Percentiles rank a stretch among this genome's conserved stretches.
These are phyloP conservation scores for Boletus rubropictus DNA, from an alignment of 768 basidiomycete species.

Conservation along the genomic window DNA sequence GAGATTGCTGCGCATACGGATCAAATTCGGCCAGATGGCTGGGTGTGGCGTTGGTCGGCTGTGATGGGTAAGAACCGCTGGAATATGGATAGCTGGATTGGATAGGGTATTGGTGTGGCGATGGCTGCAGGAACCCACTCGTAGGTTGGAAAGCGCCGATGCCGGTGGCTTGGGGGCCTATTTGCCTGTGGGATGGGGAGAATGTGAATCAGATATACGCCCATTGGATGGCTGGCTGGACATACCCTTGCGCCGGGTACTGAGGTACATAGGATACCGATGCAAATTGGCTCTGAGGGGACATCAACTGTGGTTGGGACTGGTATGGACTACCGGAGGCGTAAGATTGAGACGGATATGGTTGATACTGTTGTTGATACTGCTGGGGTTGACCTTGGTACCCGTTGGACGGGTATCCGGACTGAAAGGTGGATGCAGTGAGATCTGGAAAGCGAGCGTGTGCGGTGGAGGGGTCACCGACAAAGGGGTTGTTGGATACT, in stretches of 20 bases:
- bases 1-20: constrained; percentile 28
- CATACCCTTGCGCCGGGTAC: constrained; percentile 21
- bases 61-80: constrained; percentile 26
- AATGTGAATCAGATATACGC: neutral
- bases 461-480: constrained; percentile 44
- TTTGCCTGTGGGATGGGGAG: constrained; percentile 15
- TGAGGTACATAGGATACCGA: constrained; percentile 23
- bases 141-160: constrained; percentile 42
- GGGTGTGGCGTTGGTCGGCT: constrained; percentile 12
- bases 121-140: constrained; percentile 40
- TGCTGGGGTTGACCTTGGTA: constrained; percentile 28
- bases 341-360: constrained; percentile 22
- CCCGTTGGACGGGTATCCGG: constrained; percentile 20
- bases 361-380: constrained; percentile 35
- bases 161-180: constrained; percentile 30
- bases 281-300: constrained; percentile 20
- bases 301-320: constrained; percentile 15
- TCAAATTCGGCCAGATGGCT: constrained; percentile 37
- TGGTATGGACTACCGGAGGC: constrained; percentile 8
- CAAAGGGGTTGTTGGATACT: constrained; percentile 64
- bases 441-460: constrained; percentile 64
- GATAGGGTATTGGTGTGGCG: constrained; percentile 38
- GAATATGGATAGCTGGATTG: constrained; percentile 23
- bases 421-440: constrained; percentile 23
- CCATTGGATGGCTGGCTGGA: neutral